Base-by-base conservation (phyloP, 2,329 filamentous ascomycete species). In the Monilinia fructigena region DNA sequence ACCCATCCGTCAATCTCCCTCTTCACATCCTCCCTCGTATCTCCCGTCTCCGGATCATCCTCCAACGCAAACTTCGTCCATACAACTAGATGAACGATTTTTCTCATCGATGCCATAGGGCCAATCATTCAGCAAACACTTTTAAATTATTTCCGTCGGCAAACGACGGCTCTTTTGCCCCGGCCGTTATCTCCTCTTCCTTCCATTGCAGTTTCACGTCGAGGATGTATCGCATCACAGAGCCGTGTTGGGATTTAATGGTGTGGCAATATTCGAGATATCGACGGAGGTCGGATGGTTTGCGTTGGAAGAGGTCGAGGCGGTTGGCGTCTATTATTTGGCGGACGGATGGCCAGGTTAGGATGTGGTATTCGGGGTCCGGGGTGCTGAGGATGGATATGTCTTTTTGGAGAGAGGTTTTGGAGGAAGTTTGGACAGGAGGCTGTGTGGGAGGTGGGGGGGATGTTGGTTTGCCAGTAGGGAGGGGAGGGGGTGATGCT, bases 51-150 rank as follows among this genome's bases (percentile, higher is more conserved):
- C 4, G 79, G 77, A 72, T 95, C 88, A 66, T 93, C 90, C 63
- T 87, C 83, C 31, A 97, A 81, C 58, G 85, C 82, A 74, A 96
- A 97, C 78, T 97, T 97, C 58, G 91, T 95, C 94, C 94, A 98
- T 16, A 97, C 87, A 6, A 97, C 91, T 3, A 97, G 81, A 76
- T 97, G 94, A 20, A 91, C 85, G 70, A 97, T 93, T 62, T 62
- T 85, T 82, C 56, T 81, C 75, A 72, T 95, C 92, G 63, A 97
- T 82, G 0, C 92, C 93, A 74, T 97, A 98, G 0, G 94, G 94
- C 91, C 93, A 97, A 82, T 98, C 93, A 75, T 98, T 98, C 78
- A 85, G 86, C 52, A 97, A 97, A 77, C 58, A 96, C 88, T 77
- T 87, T 92, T 73, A 89, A 79, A 74, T 95, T 89, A 56, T 79